Evolutionary conservation across 2,329 filamentous ascomycete species (phyloP).

Genomic region (Calonectria ilicicola): DNA sequence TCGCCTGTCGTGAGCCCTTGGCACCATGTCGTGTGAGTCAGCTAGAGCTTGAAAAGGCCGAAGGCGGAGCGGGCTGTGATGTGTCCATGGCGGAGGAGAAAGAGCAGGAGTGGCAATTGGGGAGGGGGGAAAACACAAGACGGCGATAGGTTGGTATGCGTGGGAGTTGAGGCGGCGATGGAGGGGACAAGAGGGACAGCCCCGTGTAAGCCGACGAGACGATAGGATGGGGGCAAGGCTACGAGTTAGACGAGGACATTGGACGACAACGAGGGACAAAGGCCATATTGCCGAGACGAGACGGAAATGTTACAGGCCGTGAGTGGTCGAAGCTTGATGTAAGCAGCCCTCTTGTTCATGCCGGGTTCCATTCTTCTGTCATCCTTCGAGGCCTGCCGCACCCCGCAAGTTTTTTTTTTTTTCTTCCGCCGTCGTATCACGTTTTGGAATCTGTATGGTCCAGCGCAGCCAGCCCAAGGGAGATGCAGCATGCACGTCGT

Average conservation of each 20-base stretch:
- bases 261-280: neutral
- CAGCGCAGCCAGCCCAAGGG: neutral
- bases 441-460: neutral
- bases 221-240: neutral
- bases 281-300: neutral
- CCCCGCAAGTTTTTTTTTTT: neutral
- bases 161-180: neutral
- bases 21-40: constrained; percentile 67
- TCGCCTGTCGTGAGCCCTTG: constrained; percentile 73
- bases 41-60: constrained; percentile 90
- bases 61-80: constrained; percentile 75
- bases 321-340: neutral
- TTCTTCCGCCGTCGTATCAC: neutral
- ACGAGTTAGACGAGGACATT: constrained; percentile 3
- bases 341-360: constrained; percentile 1
- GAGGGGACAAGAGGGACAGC: neutral
- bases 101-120: neutral
- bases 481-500: neutral
- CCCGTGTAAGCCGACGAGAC: constrained; percentile 1
- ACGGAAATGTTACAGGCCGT: neutral
- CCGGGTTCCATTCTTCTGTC: neutral
- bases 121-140: no score
- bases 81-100: constrained; percentile 30
- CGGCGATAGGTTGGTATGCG: no score
- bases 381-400: constrained; percentile 2